A percentile compares a stretch with the other conserved stretches of the same genome.
Evolutionary conservation across 345 rosid genomes (phyloP).

Genomic region (Eucalyptus victrix): DNA sequence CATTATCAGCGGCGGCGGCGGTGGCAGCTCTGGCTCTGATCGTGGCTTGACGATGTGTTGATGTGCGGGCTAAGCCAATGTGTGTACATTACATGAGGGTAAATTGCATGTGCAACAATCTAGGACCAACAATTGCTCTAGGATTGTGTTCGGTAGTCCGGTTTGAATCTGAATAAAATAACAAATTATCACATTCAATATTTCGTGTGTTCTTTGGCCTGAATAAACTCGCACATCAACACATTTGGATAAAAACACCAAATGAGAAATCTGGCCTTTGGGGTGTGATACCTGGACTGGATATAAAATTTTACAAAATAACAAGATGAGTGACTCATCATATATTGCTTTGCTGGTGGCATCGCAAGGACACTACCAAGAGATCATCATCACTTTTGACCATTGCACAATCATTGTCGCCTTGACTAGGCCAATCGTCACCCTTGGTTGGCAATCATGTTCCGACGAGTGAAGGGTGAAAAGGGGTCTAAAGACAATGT

Average conservation of each 20-base stretch:
- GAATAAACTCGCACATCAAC: accelerated
- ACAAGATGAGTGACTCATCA: neutral
- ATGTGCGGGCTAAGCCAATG: neutral
- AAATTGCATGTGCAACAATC: neutral
- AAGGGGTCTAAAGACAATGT: neutral
- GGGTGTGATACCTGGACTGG: neutral
- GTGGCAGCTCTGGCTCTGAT: too few species aligned
- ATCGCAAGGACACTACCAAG: neutral
- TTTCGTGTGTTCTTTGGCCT: accelerated
- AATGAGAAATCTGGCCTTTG: neutral
- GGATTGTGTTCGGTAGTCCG: accelerated
- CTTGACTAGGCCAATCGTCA: accelerated
- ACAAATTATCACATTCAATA: too few species aligned
- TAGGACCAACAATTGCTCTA: neutral
- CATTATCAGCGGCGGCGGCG: neutral
- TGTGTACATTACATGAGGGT: neutral
- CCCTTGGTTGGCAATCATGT: neutral
- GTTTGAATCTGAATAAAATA: accelerated
- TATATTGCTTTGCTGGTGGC: too few species aligned
- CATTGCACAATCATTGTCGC: accelerated
- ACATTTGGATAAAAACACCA: neutral
- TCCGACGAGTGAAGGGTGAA: neutral
- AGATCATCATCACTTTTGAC: neutral
- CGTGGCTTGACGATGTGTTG: too few species aligned
- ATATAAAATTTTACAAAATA: neutral